Evolutionary conservation across 768 basidiomycete species (phyloP), one percentile per base, ranked within the genome.

Genomic region (Strobilomyces dryophilus): DNA sequence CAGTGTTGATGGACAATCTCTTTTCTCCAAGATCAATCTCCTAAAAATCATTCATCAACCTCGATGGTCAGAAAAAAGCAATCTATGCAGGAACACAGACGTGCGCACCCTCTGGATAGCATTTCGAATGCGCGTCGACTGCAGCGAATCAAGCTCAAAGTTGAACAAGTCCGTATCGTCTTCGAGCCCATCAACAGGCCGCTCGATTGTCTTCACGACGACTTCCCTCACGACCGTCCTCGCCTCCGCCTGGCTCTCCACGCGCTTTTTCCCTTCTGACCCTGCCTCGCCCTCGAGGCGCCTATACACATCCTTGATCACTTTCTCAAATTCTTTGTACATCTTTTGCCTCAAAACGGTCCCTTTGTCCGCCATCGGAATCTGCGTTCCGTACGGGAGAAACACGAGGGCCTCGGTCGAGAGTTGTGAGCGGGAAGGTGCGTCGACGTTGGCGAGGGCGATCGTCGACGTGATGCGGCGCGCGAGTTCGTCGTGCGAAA

Each of bases 141-240:
- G 76, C 20, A 82, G 58, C 10, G 80, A 80, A 60, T 83, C 79
- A 29, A 83, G 69, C 24, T 82, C 82, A 44, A 75, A 79, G 0
- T 73, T 61, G 37, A 76, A 76, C 27, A 77, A 45, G 49, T 80
- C 79, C 24, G 71, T 72, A n/a, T 66, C 60, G 34, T 66, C 62
- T 40, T 54, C 45, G n/a, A 66, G 56, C 15, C 41, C 36, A 11
- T 57, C 56, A 3, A 54, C 44, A 10, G 53, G 51, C 27, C 54
- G 45, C 36, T 66, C 54, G 46, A 68, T 46, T 34, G 54, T 68
- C 66, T 35, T 57, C 31, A 31, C 31, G 20, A 68, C 60, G 17
- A 66, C 3, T 18, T 55, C 54, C 41, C 51, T 58, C 0, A 68
- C 44, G 17, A 42, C 24, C 7, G 2, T 21, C 24, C 34, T 55